These are phyloP conservation scores for Takashimella tepidaria DNA, from an alignment of 1,284 basidiomycete genomes.

Conservation along the genomic window DNA sequence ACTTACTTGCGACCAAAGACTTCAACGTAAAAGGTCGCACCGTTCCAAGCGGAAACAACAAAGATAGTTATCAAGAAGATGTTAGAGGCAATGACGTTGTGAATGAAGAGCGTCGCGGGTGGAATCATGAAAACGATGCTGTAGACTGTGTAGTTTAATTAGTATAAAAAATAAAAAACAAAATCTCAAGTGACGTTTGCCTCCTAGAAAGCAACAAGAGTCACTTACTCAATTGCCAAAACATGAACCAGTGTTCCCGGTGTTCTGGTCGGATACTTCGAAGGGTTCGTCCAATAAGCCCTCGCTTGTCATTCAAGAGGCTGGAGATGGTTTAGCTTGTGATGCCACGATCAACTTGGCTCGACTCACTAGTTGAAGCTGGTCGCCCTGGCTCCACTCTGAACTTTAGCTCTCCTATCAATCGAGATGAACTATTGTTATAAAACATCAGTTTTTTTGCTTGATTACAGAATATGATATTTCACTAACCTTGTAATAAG, in stretches of 20 bases:
- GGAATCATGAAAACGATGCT: constrained; percentile 80
- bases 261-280: constrained; percentile 57
- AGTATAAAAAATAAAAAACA: constrained; percentile 1
- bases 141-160: too few species aligned
- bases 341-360: too few species aligned
- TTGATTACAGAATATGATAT: neutral
- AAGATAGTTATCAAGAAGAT: constrained; percentile 73
- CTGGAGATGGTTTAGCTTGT: constrained; percentile 18
- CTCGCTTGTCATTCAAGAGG: constrained; percentile 77
- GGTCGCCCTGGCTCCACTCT: constrained; percentile 77
- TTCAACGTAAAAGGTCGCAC: constrained; percentile 70
- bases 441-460: neutral
- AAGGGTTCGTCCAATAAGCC: constrained; percentile 68
- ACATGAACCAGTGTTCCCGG: constrained; percentile 71
- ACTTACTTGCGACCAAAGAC: constrained; percentile 89
- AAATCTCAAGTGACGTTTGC: too few species aligned
- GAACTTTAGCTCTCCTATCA: constrained; percentile 75
- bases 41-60: constrained; percentile 62
- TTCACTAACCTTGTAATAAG: constrained; percentile 74
- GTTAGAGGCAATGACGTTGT: constrained; percentile 67
- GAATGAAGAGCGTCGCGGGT: constrained; percentile 65
- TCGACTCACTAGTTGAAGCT: constrained; percentile 62
- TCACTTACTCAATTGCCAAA: constrained; percentile 71
- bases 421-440: constrained; percentile 66
- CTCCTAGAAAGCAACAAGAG: neutral